These are phyloP conservation scores for Boletus edulis DNA, from an alignment of 768 basidiomycete genomes.

Conservation along the genomic window DNA sequence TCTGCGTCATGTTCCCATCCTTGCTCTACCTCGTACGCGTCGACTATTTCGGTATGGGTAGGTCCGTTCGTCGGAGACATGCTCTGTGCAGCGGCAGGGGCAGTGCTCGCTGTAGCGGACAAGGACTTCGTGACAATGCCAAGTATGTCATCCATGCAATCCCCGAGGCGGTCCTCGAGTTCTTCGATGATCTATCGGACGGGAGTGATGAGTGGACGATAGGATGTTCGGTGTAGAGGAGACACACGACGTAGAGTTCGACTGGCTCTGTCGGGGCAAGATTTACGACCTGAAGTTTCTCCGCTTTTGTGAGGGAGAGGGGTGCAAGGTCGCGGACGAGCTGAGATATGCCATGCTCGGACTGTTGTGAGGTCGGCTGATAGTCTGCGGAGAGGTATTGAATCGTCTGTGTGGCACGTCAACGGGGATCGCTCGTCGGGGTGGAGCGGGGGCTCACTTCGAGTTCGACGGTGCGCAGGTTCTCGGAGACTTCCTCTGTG, in stretches of 20 bases:
- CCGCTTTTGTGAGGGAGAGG: constrained; percentile 81
- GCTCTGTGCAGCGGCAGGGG: not conserved
- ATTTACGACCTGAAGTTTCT: constrained; percentile 92
- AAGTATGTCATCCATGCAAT: constrained; percentile 67
- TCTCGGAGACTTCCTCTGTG: constrained; percentile 66
- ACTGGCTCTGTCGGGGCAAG: constrained; percentile 78
- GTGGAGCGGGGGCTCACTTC: constrained; percentile 39
- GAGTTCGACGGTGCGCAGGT: constrained; percentile 81
- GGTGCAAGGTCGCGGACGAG: constrained; percentile 67
- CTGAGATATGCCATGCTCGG: constrained; percentile 55
- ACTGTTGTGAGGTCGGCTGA: constrained; percentile 67
- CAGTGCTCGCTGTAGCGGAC: constrained; percentile 4
- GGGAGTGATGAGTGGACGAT: not conserved
- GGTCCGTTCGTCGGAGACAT: not conserved
- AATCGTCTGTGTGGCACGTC: constrained; percentile 58
- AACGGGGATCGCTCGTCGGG: not conserved
- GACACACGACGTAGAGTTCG: constrained; percentile 84
- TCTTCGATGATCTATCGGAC: constrained; percentile 84
- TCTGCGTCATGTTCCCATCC: constrained; percentile 39
- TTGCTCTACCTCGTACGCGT: constrained; percentile 25
- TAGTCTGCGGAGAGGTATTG: constrained; percentile 76
- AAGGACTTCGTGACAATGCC: constrained; percentile 48
- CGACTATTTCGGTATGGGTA: not conserved
- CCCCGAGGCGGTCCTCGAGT: constrained; percentile 76
- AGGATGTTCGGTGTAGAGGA: not conserved